phyloP scores from a whole-genome alignment of 371 early-diverging fungal genomes.

The Apophysomyces ossiformis region DNA sequence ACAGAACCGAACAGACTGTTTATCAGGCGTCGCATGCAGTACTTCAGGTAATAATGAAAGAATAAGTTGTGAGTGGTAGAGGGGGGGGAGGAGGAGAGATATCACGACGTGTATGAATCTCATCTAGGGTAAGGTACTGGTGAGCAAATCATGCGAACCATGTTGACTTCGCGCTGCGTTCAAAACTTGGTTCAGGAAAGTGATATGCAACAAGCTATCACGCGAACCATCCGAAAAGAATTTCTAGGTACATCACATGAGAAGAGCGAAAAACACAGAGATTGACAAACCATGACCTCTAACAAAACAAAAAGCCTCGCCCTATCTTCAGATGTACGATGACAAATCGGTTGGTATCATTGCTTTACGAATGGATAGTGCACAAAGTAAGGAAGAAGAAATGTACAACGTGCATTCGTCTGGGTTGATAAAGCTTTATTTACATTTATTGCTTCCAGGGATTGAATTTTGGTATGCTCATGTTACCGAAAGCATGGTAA shows the following conservation, averaged over 20 bases:
- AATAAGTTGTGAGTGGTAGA: neutral
- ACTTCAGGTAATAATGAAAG: constrained; percentile 50
- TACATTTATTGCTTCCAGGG: constrained; percentile 20
- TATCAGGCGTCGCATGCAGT: constrained; percentile 67
- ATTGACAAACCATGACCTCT: neutral
- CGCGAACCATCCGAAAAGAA: constrained; percentile 26
- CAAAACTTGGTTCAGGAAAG: constrained; percentile 35
- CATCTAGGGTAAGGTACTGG: constrained; percentile 61
- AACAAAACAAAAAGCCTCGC: constrained; percentile 30
- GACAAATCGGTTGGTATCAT: constrained; percentile 56
- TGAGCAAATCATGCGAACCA: constrained; percentile 79
- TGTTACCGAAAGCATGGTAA: constrained; percentile 65
- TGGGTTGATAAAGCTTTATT: neutral
- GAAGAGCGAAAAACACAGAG: constrained; percentile 11
- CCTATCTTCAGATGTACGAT: constrained; percentile 38
- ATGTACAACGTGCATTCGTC: neutral
- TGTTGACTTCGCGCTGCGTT: constrained; percentile 63
- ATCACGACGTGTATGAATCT: too few relatives aligned
- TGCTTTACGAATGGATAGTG: constrained; percentile 34
- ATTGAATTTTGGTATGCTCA: constrained; percentile 63
- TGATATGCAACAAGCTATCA: constrained; percentile 38
- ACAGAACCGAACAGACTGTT: constrained; percentile 33
- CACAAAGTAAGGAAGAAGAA: constrained; percentile 1
- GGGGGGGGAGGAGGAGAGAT: neutral
- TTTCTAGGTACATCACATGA: constrained; percentile 34